Evolutionary conservation across 768 basidiomycete genomes (phyloP), one percentile per base, ranked within the genome.

Genomic region (Mycena rosella): DNA sequence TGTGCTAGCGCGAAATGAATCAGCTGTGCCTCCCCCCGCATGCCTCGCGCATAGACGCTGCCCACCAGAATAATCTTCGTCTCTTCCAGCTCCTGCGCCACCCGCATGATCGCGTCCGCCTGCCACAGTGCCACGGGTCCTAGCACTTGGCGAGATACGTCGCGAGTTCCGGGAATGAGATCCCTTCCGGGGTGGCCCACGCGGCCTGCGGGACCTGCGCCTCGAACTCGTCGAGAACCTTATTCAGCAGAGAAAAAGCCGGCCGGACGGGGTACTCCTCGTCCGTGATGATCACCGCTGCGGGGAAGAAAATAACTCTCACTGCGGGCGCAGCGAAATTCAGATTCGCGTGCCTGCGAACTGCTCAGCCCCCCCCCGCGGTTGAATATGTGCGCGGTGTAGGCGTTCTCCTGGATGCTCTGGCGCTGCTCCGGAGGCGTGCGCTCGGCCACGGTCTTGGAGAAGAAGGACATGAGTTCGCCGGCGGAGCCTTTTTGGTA

Each of bases 1-100:
- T 98, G 85, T 99, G 98, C 96, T 99, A 42, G 30, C 15, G 32
- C 6, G 32, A 34, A 34, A 34, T 6, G 40, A 5, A 57, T 69
- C 48, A 69, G 59, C 42, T n/a, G n/a, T n/a, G n/a, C n/a, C n/a
- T n/a, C n/a, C n/a, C n/a, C n/a, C n/a, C n/a, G n/a, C n/a, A n/a
- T n/a, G n/a, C n/a, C n/a, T n/a, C n/a, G n/a, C n/a, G n/a, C n/a
- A n/a, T n/a, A n/a, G n/a, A n/a, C n/a, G n/a, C n/a, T n/a, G n/a
- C n/a, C n/a, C 74, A 96, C 96, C 79, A 99, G 82, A 49, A 99
- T 89, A 72, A 99, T 96, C 91, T 99, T 99, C 5, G 98, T 99
- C 83, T 99, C 98, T 3, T 38, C 38, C 38, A 38, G 15, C 38
- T 38, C 10, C 38, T 38, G 38, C 15, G 8, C 9, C 38, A 17